These are phyloP conservation scores for Selaginella tamariscina DNA, from an alignment of 75 land plant genomes.

Conservation along the genomic window DNA sequence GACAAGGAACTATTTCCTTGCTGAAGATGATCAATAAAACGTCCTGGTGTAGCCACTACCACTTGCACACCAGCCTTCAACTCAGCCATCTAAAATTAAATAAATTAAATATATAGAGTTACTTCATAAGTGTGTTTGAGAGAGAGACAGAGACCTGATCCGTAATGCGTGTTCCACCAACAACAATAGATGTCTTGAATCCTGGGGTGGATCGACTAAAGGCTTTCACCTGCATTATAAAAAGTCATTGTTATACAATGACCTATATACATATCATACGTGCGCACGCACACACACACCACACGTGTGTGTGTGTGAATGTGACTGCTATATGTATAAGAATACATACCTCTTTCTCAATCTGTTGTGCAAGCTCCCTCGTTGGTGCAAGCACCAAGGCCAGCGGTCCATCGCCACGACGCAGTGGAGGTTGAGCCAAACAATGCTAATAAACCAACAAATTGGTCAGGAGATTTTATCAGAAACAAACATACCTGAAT, in stretches of 20 bases:
- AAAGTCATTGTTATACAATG: neutral
- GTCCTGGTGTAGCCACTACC: slow-evolving; percentile 82
- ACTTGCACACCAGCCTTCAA: slow-evolving; percentile 51
- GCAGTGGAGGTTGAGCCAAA: slow-evolving; percentile 45
- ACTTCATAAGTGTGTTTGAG: too few species aligned
- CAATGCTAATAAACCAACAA: slow-evolving; percentile 38
- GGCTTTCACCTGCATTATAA: slow-evolving; percentile 44
- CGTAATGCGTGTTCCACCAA: slow-evolving; percentile 61
- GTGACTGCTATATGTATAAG: neutral
- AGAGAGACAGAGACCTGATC: slow-evolving; percentile 48
- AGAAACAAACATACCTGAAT: slow-evolving; percentile 36
- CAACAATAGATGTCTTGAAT: slow-evolving; percentile 58
- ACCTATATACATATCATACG: too few species aligned
- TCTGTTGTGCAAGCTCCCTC: slow-evolving; percentile 75
- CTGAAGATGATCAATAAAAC: slow-evolving; percentile 72
- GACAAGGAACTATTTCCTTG: slow-evolving; percentile 57
- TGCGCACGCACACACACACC: too few species aligned
- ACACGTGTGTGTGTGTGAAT: neutral
- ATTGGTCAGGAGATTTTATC: neutral
- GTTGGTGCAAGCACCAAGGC: slow-evolving; percentile 68
- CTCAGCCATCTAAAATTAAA: slow-evolving; percentile 43
- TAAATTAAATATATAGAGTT: too few species aligned
- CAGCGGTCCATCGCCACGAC: slow-evolving; percentile 66
- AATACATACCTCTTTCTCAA: slow-evolving; percentile 51
- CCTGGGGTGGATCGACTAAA: slow-evolving; percentile 53